Evolutionary conservation across 768 basidiomycete genomes (phyloP).

Genomic region (Hygrophorus russula): DNA sequence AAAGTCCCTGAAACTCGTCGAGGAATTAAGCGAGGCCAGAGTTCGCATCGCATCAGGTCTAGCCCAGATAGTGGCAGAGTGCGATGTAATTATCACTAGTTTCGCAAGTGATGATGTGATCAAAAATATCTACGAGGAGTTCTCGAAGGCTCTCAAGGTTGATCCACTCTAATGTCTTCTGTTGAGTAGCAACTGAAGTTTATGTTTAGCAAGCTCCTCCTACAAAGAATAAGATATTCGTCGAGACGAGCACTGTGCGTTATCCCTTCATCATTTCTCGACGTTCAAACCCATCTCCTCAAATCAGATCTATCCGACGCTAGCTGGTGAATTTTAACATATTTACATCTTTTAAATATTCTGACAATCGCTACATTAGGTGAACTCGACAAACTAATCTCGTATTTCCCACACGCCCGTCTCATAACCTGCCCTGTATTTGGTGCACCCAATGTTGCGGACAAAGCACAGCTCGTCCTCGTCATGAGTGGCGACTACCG

Average conservation of each 20-base stretch:
- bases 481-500: constrained; percentile 71
- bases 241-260: constrained; percentile 76
- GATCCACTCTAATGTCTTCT: constrained; percentile 5
- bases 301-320: constrained; percentile 40
- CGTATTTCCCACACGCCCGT: constrained; percentile 42
- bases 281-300: neutral
- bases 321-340: constrained; percentile 27
- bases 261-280: neutral
- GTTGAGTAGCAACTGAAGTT: constrained; percentile 3
- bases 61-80: constrained; percentile 49
- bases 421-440: constrained; percentile 76
- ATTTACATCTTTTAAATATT: neutral
- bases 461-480: constrained; percentile 53
- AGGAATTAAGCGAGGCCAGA: constrained; percentile 42
- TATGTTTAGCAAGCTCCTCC: constrained; percentile 26
- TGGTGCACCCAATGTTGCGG: constrained; percentile 57
- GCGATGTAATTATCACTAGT: constrained; percentile 69
- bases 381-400: constrained; percentile 59
- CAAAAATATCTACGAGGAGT: constrained; percentile 45
- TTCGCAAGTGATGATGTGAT: constrained; percentile 66
- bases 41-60: constrained; percentile 45
- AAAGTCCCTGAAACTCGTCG: constrained; percentile 46
- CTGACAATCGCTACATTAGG: constrained; percentile 21
- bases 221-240: constrained; percentile 57
- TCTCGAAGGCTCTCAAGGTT: constrained; percentile 51